Evolutionary conservation across 2,329 filamentous ascomycete genomes (phyloP), one percentile per base, ranked within the genome.

Genomic region (Parastagonospora avenae): DNA sequence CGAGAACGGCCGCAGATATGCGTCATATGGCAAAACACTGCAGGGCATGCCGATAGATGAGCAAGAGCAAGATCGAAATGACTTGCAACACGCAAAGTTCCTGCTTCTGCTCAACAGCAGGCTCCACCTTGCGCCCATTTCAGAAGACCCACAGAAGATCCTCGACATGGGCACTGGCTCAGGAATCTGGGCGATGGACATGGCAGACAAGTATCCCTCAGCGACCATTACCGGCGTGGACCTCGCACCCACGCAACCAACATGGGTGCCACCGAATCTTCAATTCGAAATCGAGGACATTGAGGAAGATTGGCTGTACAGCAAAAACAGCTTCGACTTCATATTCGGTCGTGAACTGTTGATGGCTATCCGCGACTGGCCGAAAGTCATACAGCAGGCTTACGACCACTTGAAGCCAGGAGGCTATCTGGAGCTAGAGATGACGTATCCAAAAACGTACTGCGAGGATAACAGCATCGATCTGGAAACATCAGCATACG

Each of bases 211-310:
- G 15, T 48, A 42, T 27, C 46, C 44, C 15, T 52, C 50, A 4
- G 45, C 50, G 32, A 32, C 27, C 40, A 36, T 48, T 2, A 45
- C 32, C 7, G 65, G 65, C 9, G 63, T 57, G 2, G 65, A 68
- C 50, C 48, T 76, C 16, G 60, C 59, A 36, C 62, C 62, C 2
- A 64, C 60, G 12, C 62, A 64, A 31, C 44, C 40, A 14, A 37
- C 31, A 32, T 53, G 49, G 63, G 69, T 77, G 2, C 75, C 76
- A 1, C 62, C 71, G 2, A 78, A 77, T 51, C 65, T 69, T 31
- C 55, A 60, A 8, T 78, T 77, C 54, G 68, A 76, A 35, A 63
- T 78, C 37, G 76, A 77, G 54, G 74, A 77, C 43, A 60, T 70
- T 30, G 70, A 66, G 16, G 50, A 63, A 9, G 60, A 62, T n/a